phyloP scores from a whole-genome alignment of 148 eudicot species.

The Gaultheria prostrata region DNA sequence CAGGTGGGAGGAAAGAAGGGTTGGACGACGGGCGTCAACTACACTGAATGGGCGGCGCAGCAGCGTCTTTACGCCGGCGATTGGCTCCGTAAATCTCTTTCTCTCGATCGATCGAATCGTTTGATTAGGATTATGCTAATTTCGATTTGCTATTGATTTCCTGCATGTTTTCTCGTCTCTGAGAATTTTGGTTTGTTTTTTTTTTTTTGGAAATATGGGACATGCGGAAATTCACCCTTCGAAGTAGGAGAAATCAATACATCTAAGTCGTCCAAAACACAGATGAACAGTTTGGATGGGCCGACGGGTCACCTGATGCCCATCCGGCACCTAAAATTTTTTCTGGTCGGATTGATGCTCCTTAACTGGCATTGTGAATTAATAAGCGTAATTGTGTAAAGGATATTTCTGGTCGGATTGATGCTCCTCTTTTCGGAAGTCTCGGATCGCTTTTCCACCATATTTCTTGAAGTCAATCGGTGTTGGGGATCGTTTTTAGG shows the following conservation, averaged over 20 bases:
- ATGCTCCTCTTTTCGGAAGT: no score
- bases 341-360: background rate
- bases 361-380: no score
- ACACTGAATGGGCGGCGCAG: conserved; percentile 46
- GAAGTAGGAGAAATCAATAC: no score
- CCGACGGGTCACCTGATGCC: no score
- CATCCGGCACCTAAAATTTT: no score
- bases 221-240: background rate
- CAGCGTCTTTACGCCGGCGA: conserved; percentile 54
- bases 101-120: background rate
- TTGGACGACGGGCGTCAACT: conserved; percentile 48
- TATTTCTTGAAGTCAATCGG: no score
- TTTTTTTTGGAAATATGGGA: background rate
- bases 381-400: no score
- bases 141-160: background rate
- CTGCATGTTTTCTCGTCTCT: background rate
- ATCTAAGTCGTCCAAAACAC: no score
- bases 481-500: no score
- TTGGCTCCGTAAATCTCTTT: conserved; percentile 50
- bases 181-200: background rate
- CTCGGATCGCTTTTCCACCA: no score
- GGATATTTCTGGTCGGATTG: no score
- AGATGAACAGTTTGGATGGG: no score
- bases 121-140: background rate
- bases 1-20: conserved; percentile 50